phyloP scores from a whole-genome alignment of 768 basidiomycete genomes.

The Hydnomerulius pinastri region DNA sequence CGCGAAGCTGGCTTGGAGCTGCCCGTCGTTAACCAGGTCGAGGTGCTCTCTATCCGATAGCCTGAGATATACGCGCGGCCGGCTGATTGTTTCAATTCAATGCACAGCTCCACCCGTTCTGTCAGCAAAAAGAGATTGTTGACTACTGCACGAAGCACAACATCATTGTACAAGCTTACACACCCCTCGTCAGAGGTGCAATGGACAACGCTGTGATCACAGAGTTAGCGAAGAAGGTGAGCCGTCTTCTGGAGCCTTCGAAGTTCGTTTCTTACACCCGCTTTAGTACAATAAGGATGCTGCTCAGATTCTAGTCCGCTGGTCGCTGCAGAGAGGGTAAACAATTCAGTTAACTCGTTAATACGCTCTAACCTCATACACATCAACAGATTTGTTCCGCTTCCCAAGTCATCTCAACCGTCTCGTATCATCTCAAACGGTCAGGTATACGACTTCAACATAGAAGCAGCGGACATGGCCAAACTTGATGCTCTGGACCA shows the following conservation, averaged over 20 bases:
- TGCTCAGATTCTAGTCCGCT: conserved; percentile 80
- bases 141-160: conserved; percentile 37
- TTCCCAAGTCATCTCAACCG: conserved; percentile 50
- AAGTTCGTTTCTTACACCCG: not conserved
- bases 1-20: conserved; percentile 55
- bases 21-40: conserved; percentile 75
- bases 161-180: conserved; percentile 44
- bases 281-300: conserved; percentile 53
- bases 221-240: conserved; percentile 55
- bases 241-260: conserved; percentile 1
- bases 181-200: conserved; percentile 34
- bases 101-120: conserved; percentile 32
- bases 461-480: conserved; percentile 44
- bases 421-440: conserved; percentile 45
- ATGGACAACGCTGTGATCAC: conserved; percentile 52
- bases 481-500: conserved; percentile 45
- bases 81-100: not conserved
- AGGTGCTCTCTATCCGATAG: conserved; percentile 43
- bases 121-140: conserved; percentile 39
- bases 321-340: conserved; percentile 80
- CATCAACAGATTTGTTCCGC: conserved; percentile 40
- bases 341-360: conserved; percentile 16
- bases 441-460: conserved; percentile 47
- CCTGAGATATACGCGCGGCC: not conserved
- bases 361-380: not conserved